These are phyloP conservation scores for Solanum hybrid DNA, from an alignment of 305 asterid genomes.

Conservation along the genomic window DNA sequence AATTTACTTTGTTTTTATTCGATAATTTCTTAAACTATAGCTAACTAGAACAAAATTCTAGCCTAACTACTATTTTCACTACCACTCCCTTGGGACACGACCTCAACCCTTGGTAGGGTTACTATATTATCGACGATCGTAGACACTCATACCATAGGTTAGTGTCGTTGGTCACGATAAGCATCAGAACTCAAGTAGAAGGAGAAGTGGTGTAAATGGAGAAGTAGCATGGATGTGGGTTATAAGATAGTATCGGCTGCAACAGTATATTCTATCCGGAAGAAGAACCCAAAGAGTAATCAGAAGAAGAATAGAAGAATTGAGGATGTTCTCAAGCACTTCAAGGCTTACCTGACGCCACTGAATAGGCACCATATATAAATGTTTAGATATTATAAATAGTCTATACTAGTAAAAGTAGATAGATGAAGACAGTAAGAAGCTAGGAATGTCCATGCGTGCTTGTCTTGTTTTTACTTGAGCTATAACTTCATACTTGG, in stretches of 20 bases:
- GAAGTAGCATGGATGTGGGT: background rate
- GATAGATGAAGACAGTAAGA: background rate
- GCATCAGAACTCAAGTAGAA: no score
- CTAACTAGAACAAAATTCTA: no score
- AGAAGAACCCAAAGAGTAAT: background rate
- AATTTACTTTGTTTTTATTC: no score
- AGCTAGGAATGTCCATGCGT: background rate
- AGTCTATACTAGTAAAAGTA: background rate
- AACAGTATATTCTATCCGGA: background rate
- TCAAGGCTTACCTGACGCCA: background rate
- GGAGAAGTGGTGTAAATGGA: background rate
- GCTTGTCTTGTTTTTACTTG: background rate
- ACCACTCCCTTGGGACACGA: no score
- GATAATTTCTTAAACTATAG: no score
- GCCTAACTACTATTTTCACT: no score
- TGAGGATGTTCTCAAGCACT: background rate
- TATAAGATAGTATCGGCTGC: background rate
- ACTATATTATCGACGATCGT: no score
- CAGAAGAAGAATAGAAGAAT: background rate
- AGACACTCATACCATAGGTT: no score
- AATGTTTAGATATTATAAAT: background rate
- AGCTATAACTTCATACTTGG: background rate
- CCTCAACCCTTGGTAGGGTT: no score
- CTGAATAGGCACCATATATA: background rate
- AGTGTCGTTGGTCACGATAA: no score